Conservation (phyloP, 495 filamentous ascomycete species). For the Podospora comata region DNA sequence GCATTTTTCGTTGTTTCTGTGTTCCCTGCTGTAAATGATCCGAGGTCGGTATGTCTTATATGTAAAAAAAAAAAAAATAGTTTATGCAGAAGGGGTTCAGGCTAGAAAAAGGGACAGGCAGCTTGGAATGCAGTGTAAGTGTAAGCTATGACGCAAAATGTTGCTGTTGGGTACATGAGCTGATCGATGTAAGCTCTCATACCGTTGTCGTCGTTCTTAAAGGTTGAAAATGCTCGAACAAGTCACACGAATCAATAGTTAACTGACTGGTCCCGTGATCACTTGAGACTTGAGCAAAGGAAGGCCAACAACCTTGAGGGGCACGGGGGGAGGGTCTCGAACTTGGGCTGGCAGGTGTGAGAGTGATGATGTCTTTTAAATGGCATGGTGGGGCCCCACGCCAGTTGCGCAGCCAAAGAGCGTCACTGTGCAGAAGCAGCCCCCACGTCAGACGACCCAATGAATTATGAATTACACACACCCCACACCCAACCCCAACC, state of each 20-base stretch:
- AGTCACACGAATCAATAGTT: not conserved
- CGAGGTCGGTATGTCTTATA: not conserved
- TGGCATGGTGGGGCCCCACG: constrained; percentile 10
- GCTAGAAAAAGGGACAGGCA: not conserved
- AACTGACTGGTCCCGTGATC: not conserved
- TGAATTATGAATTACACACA: not conserved
- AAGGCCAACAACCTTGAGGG: not conserved
- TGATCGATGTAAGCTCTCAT: not conserved
- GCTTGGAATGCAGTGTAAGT: not conserved
- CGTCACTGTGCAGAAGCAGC: constrained; percentile 16
- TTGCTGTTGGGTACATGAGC: not conserved
- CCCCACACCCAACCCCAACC: constrained; percentile 16
- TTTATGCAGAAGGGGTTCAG: not conserved
- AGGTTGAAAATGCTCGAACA: not conserved
- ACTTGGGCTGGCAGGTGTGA: constrained; percentile 2
- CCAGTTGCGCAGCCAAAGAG: constrained; percentile 8
- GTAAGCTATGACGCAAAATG: not conserved
- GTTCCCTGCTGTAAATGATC: constrained; percentile 1
- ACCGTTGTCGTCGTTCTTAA: not conserved
- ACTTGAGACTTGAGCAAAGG: not conserved
- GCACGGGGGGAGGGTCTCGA: constrained; percentile 7
- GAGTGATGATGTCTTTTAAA: constrained; percentile 16
- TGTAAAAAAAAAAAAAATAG: not conserved
- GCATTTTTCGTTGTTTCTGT: constrained; percentile 49
- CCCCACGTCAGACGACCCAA: constrained; percentile 11